A percentile compares a stretch with the other conserved stretches of the same genome.
phyloP scores from a whole-genome alignment of 352 stramenopile species.

The Peronospora farinosa region DNA sequence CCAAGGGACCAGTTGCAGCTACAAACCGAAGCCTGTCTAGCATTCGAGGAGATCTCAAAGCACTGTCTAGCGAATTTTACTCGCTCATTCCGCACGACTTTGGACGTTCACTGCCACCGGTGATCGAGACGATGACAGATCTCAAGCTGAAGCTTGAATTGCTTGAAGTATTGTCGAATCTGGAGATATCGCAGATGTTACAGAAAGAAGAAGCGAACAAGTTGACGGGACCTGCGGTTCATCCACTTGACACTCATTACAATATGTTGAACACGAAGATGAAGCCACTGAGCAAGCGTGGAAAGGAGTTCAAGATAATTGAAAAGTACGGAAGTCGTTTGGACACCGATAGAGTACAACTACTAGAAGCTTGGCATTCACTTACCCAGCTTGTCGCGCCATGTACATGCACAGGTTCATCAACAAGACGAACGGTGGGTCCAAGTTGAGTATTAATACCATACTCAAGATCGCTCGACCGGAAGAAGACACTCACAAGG shows the following conservation, averaged over 20 bases:
- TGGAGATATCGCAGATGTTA: conserved; percentile 64
- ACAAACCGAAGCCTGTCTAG: conserved; percentile 15
- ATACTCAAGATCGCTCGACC: conserved; percentile 44
- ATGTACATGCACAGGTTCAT: conserved; percentile 33
- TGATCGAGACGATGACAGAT: conserved; percentile 47
- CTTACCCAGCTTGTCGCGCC: conserved; percentile 2
- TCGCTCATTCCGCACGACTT: conserved; percentile 67
- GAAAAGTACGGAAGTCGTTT: conserved; percentile 24
- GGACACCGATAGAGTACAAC: background rate
- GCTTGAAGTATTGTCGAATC: conserved; percentile 55
- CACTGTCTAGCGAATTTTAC: conserved; percentile 63
- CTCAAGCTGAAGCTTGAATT: conserved; percentile 65
- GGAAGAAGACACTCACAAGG: conserved; percentile 36
- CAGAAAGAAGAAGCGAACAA: conserved; percentile 36
- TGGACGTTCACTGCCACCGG: conserved; percentile 40
- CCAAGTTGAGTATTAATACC: conserved; percentile 43
- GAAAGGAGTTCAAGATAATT: conserved; percentile 50
- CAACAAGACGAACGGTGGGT: conserved; percentile 40
- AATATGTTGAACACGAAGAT: conserved; percentile 44
- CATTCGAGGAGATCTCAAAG: conserved; percentile 37
- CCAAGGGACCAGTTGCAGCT: conserved; percentile 17
- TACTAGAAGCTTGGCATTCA: background rate
- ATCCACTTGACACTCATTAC: conserved; percentile 54
- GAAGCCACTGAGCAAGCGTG: conserved; percentile 28
- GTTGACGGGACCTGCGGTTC: conserved; percentile 12